Percentiles rank a stretch among this genome's conserved stretches.
Evolutionary conservation across 2,329 filamentous ascomycete genomes (phyloP).

Genomic region (Capronia epimyces): DNA sequence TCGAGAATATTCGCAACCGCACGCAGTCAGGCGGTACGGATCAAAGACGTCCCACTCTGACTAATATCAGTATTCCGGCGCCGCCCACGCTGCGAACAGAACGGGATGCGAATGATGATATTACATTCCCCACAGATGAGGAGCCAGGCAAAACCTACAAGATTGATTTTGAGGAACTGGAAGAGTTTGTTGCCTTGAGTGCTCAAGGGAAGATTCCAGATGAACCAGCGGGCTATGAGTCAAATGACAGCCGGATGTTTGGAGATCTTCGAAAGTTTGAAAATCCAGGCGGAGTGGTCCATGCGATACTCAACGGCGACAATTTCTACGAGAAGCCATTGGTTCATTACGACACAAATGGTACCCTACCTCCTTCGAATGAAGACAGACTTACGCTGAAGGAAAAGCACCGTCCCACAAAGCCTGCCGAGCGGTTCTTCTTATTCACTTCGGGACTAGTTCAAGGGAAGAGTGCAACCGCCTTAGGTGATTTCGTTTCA

Average conservation of each 20-base stretch:
- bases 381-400: constrained; percentile 45
- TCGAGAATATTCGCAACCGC: constrained; percentile 52
- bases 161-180: constrained; percentile 86
- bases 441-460: constrained; percentile 96
- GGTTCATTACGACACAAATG: constrained; percentile 22
- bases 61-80: constrained; percentile 47
- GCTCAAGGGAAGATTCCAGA: constrained; percentile 45
- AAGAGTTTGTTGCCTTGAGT: constrained; percentile 73
- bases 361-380: constrained; percentile 37
- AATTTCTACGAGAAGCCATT: constrained; percentile 27
- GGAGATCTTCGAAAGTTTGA: constrained; percentile 51
- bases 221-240: constrained; percentile 15
- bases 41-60: constrained; percentile 55
- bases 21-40: constrained; percentile 66
- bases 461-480: constrained; percentile 83
- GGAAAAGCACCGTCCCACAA: background rate
- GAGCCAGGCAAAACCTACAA: constrained; percentile 74
- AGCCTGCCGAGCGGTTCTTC: constrained; percentile 75
- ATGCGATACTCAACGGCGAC: constrained; percentile 31
- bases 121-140: constrained; percentile 78
- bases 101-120: constrained; percentile 64
- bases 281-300: constrained; percentile 35
- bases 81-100: constrained; percentile 42
- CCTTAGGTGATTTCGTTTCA: constrained; percentile 80
- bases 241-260: constrained; percentile 52